Evolutionary conservation across 1,284 basidiomycete species (phyloP).

Genomic region (Marasmius fiardii): DNA sequence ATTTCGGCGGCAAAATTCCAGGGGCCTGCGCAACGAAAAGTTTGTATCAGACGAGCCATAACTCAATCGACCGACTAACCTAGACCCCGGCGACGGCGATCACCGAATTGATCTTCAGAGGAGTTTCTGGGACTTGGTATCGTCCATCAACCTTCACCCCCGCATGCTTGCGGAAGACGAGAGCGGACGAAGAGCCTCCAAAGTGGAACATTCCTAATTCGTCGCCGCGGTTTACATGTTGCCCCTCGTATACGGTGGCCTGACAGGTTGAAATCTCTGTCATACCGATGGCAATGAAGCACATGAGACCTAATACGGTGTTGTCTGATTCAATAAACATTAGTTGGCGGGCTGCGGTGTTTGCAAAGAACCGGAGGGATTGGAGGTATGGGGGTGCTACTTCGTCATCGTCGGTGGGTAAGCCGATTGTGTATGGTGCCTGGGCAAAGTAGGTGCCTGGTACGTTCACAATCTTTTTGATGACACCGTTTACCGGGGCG

Average conservation of each 20-base stretch:
- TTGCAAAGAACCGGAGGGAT: constrained; percentile 31
- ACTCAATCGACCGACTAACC: not conserved
- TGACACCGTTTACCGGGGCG: constrained; percentile 34
- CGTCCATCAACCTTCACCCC: constrained; percentile 5
- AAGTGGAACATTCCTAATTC: constrained; percentile 32
- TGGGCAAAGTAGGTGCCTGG: constrained; percentile 35
- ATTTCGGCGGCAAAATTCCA: too few species aligned
- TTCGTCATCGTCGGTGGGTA: not conserved
- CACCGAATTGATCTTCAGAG: constrained; percentile 8
- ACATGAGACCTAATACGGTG: constrained; percentile 32
- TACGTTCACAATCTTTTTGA: constrained; percentile 32
- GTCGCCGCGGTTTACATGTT: constrained; percentile 17
- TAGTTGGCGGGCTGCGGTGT: constrained; percentile 31
- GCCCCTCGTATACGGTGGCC: constrained; percentile 15
- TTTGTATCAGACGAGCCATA: too few species aligned
- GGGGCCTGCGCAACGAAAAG: too few species aligned
- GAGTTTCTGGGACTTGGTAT: constrained; percentile 4
- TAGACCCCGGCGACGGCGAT: not conserved
- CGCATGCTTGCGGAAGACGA: constrained; percentile 22
- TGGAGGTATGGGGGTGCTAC: constrained; percentile 22
- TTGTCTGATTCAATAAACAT: constrained; percentile 38
- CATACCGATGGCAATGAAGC: constrained; percentile 38
- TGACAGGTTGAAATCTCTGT: constrained; percentile 40
- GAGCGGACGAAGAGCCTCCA: constrained; percentile 31
- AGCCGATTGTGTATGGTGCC: constrained; percentile 5